Percentiles rank a stretch among this genome's conserved stretches.
phyloP scores from a whole-genome alignment of 768 basidiomycete species.

The Cubamyces sp. region DNA sequence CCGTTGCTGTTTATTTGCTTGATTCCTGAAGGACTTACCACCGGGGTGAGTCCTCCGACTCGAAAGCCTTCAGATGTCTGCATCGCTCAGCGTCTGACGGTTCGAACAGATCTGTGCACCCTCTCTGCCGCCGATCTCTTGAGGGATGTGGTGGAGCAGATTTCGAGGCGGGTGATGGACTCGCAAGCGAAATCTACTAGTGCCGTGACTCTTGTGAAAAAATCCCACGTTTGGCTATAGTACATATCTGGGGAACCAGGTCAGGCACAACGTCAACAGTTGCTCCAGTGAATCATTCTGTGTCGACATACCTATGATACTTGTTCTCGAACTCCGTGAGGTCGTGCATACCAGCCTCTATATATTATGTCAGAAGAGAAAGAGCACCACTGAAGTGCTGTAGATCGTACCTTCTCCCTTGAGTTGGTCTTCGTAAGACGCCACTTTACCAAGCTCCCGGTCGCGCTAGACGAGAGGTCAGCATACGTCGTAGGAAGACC shows the following conservation, averaged over 20 bases:
- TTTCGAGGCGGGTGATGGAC: no score
- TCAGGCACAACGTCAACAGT: background rate
- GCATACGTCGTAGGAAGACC: background rate
- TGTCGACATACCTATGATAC: slow-evolving; percentile 19
- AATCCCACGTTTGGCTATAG: no score
- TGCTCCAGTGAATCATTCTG: background rate
- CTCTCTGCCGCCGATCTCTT: slow-evolving; percentile 1
- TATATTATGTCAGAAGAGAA: background rate
- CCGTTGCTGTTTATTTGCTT: slow-evolving; percentile 10
- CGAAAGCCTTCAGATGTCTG: no score
- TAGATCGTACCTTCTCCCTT: slow-evolving; percentile 23
- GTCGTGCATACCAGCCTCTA: slow-evolving; percentile 31
- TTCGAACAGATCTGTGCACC: slow-evolving; percentile 8
- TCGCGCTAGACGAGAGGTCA: slow-evolving; percentile 15
- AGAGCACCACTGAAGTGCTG: background rate
- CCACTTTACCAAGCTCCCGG: slow-evolving; percentile 21
- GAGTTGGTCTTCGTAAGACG: slow-evolving; percentile 24
- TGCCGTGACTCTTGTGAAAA: background rate
- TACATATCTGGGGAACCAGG: background rate
- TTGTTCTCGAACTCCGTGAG: slow-evolving; percentile 26
- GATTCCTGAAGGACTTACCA: background rate
- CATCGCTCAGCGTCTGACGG: no score
- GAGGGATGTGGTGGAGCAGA: no score
- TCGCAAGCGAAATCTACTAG: no score
- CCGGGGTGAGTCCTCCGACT: background rate